A percentile compares a stretch with the other conserved stretches of the same genome.
Evolutionary conservation across 371 early-diverging fungal species (phyloP).

Genomic region (Ecytonucleospora hepatopenaei): DNA sequence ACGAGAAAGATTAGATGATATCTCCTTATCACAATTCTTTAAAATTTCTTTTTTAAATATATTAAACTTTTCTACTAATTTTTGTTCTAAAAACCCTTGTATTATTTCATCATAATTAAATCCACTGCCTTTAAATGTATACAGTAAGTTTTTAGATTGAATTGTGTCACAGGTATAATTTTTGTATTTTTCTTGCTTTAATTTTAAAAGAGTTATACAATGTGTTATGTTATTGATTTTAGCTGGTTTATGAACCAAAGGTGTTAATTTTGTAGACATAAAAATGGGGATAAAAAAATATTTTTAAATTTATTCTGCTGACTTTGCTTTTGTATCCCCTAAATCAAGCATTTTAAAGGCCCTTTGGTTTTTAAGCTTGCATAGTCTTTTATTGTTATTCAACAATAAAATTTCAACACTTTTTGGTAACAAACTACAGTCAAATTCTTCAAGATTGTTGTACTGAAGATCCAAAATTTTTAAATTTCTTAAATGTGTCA

Average conservation of each 20-base stretch:
- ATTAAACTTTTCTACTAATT: constrained; percentile 20
- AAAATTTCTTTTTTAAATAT: constrained; percentile 14
- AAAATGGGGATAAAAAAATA: background rate
- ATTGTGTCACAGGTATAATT: constrained; percentile 2
- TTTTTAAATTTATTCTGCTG: background rate
- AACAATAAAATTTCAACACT: constrained; percentile 29
- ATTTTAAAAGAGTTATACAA: constrained; percentile 24
- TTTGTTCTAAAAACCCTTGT: constrained; percentile 40
- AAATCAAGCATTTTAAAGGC: constrained; percentile 21
- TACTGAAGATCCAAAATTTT: constrained; percentile 43
- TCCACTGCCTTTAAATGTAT: background rate
- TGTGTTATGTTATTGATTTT: constrained; percentile 42
- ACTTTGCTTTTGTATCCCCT: constrained; percentile 18
- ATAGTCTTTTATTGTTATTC: constrained; percentile 34
- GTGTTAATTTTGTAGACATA: constrained; percentile 9
- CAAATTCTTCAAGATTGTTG: constrained; percentile 35
- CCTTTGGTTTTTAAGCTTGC: constrained; percentile 26
- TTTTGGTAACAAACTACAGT: constrained; percentile 38
- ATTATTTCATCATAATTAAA: constrained; percentile 24
- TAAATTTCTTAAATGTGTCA: constrained; percentile 20
- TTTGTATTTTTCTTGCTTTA: constrained; percentile 28
- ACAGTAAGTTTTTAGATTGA: background rate
- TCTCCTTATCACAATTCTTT: constrained; percentile 7
- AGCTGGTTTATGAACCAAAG: constrained; percentile 19
- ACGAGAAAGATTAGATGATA: constrained; percentile 20